Base-by-base conservation (phyloP, 169 alveolate species). In the Fabrea salina region DNA sequence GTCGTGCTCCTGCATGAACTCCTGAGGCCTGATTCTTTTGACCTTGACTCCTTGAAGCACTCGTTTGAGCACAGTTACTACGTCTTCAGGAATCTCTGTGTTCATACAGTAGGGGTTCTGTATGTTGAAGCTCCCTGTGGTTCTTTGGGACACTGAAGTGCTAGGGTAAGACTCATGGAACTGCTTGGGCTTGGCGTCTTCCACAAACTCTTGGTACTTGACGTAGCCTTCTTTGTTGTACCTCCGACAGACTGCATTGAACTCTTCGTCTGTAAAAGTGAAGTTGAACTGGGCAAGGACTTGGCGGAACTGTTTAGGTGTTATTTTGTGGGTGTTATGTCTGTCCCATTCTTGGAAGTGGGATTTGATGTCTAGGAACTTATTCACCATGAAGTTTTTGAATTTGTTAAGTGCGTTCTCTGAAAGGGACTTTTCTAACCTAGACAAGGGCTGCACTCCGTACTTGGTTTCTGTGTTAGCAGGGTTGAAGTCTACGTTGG, bases 311-410 rank as follows among this genome's bases (percentile, higher is more conserved):
- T 88, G 75, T 44, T 88, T 87, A 1, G 92, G 92, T 2, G 93
- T 79, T 5, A 86, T 89, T 72, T 91, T 91, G 80, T 85, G 82
- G 50, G 84, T 79, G 5, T 88, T 86, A 39, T 85, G 90, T 67
- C 86, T 77, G 57, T 90, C 95, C 92, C 90, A 86, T 67, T 90
- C 92, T 78, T 87, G 82, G 86, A 92, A 92, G 83, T 88, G 84
- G 50, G 91, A 82, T 85, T 92, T 92, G 7, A 91, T 85, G 43
- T 92, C 96, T 1, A 92, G 77, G 81, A 94, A 83, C 19, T 88
- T 82, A 25, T 83, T 82, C 30, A 70, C 70, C 6, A 83, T 22
- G n/a, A 75, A 82, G 19, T 76, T 56, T 78, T 67, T 66, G 68
- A 91, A 86, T 35, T 79, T 81, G 27, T 76, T 64, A 33, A 82